Conservation (phyloP, 148 eudicot genomes). For the Vaccinium corymbosum region DNA sequence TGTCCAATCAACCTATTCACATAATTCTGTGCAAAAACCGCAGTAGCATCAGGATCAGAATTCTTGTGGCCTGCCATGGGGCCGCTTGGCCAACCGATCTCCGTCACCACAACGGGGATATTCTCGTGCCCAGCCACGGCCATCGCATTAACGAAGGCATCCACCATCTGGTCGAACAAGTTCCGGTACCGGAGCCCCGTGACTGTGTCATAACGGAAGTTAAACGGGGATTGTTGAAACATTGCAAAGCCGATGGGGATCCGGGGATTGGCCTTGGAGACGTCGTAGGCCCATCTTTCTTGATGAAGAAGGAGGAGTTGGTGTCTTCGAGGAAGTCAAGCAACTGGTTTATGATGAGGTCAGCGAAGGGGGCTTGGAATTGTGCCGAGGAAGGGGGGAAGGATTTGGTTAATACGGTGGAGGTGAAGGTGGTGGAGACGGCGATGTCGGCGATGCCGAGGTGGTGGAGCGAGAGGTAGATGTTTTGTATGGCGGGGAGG, state of each 20-base stretch:
- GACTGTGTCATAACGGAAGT: constrained; percentile 57
- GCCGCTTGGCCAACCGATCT: constrained; percentile 74
- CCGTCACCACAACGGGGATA: constrained; percentile 68
- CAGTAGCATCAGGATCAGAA: constrained; percentile 38
- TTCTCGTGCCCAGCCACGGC: constrained; percentile 67
- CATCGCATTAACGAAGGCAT: constrained; percentile 57
- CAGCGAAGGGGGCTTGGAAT: constrained; percentile 41
- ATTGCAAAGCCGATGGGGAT: constrained; percentile 66
- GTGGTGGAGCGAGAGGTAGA: constrained; percentile 37
- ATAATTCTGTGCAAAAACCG: constrained; percentile 56
- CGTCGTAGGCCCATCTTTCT: constrained; percentile 46
- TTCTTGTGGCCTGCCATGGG: background rate
- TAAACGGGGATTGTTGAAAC: constrained; percentile 50
- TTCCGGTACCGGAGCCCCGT: constrained; percentile 83
- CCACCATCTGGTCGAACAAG: constrained; percentile 75
- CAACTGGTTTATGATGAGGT: constrained; percentile 43
- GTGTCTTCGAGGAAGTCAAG: constrained; percentile 55
- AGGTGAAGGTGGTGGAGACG: constrained; percentile 72
- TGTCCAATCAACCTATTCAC: constrained; percentile 53
- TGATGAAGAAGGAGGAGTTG: constrained; percentile 58
- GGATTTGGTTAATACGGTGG: constrained; percentile 33
- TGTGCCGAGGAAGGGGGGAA: constrained; percentile 83
- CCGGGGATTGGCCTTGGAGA: constrained; percentile 34
- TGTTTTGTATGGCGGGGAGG: constrained; percentile 59
- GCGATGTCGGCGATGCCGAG: constrained; percentile 50